phyloP scores from a whole-genome alignment of 2,329 filamentous ascomycete genomes.

The Phialophora verrucosa region DNA sequence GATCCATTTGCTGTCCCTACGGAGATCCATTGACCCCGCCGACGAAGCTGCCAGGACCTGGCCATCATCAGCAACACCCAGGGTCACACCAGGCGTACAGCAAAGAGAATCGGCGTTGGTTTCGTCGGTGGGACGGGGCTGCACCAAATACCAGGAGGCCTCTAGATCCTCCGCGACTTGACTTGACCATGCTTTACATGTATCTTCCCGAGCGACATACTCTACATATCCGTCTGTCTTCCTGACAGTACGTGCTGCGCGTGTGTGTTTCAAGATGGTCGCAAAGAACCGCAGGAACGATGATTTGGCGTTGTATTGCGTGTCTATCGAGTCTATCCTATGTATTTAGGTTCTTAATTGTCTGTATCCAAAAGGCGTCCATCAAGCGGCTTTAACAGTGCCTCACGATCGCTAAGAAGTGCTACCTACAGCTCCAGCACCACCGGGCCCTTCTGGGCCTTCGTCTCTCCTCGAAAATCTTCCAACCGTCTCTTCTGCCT shows the following conservation, averaged over 20 bases:
- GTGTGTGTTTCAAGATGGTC: no score
- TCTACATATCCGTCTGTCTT: no score
- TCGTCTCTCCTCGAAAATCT: slow-evolving; percentile 40
- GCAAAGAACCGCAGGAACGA: no score
- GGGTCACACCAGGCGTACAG: not conserved
- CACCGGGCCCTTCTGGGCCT: slow-evolving; percentile 19
- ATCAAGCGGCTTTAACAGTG: not conserved
- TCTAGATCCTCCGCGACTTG: no score
- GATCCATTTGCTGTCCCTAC: not conserved
- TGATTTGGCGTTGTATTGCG: no score
- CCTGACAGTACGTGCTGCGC: no score
- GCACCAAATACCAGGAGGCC: no score
- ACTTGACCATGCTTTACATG: no score
- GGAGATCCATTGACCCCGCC: not conserved
- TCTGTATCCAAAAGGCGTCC: not conserved
- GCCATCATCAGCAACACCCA: no score
- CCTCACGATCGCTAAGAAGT: not conserved
- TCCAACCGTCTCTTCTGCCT: slow-evolving; percentile 57
- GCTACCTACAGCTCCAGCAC: not conserved
- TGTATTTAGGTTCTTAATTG: not conserved
- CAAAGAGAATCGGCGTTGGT: no score
- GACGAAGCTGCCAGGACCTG: not conserved
- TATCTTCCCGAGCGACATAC: no score
- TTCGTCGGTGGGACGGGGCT: no score
- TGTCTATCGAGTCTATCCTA: not conserved